Base-by-base conservation (phyloP, 805 yeast genomes). In the Suhomyces faveliae region DNA sequence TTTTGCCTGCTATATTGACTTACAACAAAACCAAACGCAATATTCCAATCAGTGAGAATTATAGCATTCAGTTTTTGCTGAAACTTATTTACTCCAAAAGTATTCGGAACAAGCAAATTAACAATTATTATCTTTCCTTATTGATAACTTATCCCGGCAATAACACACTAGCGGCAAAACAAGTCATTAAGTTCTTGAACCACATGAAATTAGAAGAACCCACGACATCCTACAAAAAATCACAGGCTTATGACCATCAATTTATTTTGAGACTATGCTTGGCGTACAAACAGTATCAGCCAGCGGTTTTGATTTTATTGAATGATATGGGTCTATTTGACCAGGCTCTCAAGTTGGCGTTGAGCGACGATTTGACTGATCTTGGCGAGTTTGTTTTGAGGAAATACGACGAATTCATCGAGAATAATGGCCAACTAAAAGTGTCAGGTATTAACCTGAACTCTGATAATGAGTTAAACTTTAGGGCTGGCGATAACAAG, bases 321-420 rank as follows among this genome's bases (percentile, higher is more conserved):
- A 71, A 79, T 43, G 74, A 70, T 47, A 66, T 89, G 64, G 80
- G 76, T 3, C 73, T 87, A 40, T 87, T 77, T 59, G 96, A 89
- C 51, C 90, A 87, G 46, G 97, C 98, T 0, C 81, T 91, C 29
- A 74, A 75, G 42, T 63, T 94, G 47, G 92, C 97, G 0, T 68
- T 94, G 40, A 75, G 79, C 3, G 67, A 80, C 51, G 79, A 79
- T 27, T 68, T 85, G 55, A 66, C 81, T 5, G 84, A 83, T 20
- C 68, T 80, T 39, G 91, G 68, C 0, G 72, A 68, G 38, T 63
- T 59, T 51, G 70, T 72, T 1, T 54, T 73, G 44, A 61, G 58
- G 30, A 63, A 60, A 23, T 70, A 61, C 49, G 73, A 67, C 40
- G 63, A 67, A 43, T 52, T 38, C 40, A 45, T 52, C 8, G 45